A percentile compares a stretch with the other conserved stretches of the same genome.
These are phyloP conservation scores for Erythrobasidium hasegawianum DNA, from an alignment of 1,284 basidiomycete species.

Conservation along the genomic window DNA sequence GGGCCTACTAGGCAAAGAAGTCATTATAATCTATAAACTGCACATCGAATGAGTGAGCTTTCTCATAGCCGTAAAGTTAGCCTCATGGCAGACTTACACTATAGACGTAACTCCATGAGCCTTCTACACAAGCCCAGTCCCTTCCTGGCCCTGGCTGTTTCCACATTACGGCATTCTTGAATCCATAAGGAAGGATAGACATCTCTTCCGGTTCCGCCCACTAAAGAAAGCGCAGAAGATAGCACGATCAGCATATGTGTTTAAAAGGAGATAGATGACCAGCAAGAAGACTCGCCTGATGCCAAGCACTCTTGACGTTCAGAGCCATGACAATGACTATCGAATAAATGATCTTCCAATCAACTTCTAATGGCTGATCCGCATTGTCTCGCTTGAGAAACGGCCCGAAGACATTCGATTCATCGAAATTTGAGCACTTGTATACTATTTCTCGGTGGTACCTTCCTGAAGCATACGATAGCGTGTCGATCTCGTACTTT, in stretches of 20 bases:
- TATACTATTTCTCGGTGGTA: slow-evolving; percentile 17
- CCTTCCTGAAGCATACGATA: slow-evolving; percentile 10
- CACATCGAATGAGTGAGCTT: no score
- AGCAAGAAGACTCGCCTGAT: slow-evolving; percentile 22
- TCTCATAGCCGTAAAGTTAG: no score
- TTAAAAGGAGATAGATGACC: no score
- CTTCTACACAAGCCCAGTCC: slow-evolving; percentile 27
- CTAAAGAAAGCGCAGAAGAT: no score
- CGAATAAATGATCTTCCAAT: slow-evolving; percentile 19
- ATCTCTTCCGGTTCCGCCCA: slow-evolving; percentile 26
- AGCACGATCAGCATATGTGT: no score
- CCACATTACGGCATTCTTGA: slow-evolving; percentile 24
- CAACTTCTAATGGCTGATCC: neutral
- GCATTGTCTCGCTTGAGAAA: slow-evolving; percentile 3
- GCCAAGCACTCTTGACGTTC: slow-evolving; percentile 29
- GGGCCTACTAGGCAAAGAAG: slow-evolving; percentile 30
- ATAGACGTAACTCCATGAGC: slow-evolving; percentile 23
- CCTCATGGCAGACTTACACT: slow-evolving; percentile 2
- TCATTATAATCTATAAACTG: slow-evolving; percentile 31
- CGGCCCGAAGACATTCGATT: slow-evolving; percentile 9
- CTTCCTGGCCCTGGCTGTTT: slow-evolving; percentile 17
- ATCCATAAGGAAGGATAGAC: slow-evolving; percentile 19
- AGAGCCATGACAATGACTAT: slow-evolving; percentile 24
- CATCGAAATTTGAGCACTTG: slow-evolving; percentile 13
- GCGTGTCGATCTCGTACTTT: slow-evolving; percentile 5